Base-by-base conservation (phyloP, 2,329 filamentous ascomycete genomes). In the Hypoxylon sp. region DNA sequence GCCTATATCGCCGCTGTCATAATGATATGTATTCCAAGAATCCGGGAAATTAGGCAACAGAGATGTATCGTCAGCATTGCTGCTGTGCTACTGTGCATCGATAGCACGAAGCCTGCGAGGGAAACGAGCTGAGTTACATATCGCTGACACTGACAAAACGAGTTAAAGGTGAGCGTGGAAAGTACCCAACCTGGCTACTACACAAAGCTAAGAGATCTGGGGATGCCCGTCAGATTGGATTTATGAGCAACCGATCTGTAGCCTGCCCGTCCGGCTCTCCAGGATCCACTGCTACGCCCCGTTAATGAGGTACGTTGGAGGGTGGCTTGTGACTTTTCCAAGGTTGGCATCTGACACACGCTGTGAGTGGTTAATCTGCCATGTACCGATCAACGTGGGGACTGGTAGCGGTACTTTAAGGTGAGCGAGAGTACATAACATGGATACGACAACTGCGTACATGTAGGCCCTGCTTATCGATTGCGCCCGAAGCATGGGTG, bases 261-360 rank as follows among this genome's bases (percentile, higher is more conserved):
- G 53, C 48, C 51, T 61, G 50, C 56, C 50, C 44, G 40, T 51
- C 50, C 44, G 40, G 30, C n/a, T 46, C 44, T 53, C 17, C 14
- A 20, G 42, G 44, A 50, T 53, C 51, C 51, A 20, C 60, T 35
- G 30, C 22, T 35, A 50, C 62, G 62, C 55, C 55, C 56, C 14
- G 49, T 65, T 65, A 50, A 55, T 61, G 50, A 58, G 51, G 53
- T 68, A 48, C 27, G 64, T 65, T 48, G 42, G 59, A 50, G 35
- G 55, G 59, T 66, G 66, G 72, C 75, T 74, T 73, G 73, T 77
- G 75, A 77, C 74, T 76, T 72, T 20, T 20, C 20, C 20, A 20
- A 20, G 20, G 20, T 20, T 59, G 49, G 57, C 73, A 61, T 66
- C 72, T 72, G 72, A 74, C 75, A 76, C 71, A 72, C 68, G 64